Conservation (phyloP, 495 filamentous ascomycete genomes). For the Aspergillus ostianus region DNA sequence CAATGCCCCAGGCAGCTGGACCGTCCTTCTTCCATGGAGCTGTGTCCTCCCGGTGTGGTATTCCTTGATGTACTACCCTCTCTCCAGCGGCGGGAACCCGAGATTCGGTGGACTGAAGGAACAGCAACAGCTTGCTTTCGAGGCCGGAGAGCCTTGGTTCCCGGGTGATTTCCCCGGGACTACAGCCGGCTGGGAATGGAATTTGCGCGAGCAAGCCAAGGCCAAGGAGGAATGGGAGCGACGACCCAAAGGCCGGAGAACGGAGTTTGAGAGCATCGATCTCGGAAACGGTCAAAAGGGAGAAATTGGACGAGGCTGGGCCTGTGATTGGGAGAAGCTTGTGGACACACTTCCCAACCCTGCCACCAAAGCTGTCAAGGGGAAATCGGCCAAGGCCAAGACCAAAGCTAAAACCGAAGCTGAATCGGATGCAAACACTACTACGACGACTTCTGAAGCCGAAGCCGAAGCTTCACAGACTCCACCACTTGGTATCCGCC, state of each 20-base stretch:
- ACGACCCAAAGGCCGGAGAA: slow-evolving; percentile 77
- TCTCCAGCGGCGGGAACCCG: slow-evolving; percentile 74
- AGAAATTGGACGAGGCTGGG: slow-evolving; percentile 80
- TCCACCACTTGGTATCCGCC: slow-evolving; percentile 35
- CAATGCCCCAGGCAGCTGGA: slow-evolving; percentile 73
- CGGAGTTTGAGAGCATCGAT: slow-evolving; percentile 73
- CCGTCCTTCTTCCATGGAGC: slow-evolving; percentile 86
- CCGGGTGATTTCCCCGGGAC: slow-evolving; percentile 87
- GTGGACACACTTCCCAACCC: slow-evolving; percentile 22
- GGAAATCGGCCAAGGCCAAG: slow-evolving; percentile 11
- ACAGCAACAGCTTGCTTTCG: slow-evolving; percentile 76
- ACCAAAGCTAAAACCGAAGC: slow-evolving; percentile 16
- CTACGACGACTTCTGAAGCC: not conserved
- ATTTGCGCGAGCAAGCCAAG: slow-evolving; percentile 59
- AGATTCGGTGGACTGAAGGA: slow-evolving; percentile 82
- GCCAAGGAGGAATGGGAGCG: slow-evolving; percentile 70
- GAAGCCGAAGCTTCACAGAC: not conserved
- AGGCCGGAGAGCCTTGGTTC: slow-evolving; percentile 78
- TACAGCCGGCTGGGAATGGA: slow-evolving; percentile 75
- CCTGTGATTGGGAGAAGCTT: slow-evolving; percentile 82
- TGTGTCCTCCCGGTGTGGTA: slow-evolving; percentile 87
- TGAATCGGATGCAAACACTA: not conserved
- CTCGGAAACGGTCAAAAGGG: slow-evolving; percentile 73
- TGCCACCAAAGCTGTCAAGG: slow-evolving; percentile 9
- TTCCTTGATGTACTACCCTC: slow-evolving; percentile 77